Base-by-base conservation (phyloP, 2,329 filamentous ascomycete genomes). In the Pseudogymnoascus sp. region DNA sequence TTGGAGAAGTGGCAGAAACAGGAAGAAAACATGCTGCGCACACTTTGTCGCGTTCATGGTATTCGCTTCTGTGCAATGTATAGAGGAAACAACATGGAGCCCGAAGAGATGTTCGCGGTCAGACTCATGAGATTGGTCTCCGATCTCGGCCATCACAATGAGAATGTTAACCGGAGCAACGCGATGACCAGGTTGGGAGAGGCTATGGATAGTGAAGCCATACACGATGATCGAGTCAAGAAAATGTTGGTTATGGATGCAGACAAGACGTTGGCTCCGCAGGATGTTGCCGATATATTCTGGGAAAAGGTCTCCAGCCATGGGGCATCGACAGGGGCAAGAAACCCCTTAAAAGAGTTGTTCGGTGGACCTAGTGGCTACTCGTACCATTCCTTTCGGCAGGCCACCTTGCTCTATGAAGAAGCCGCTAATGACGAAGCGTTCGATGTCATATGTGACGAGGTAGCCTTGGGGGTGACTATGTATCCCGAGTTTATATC, bases 241-340 rank as follows among this genome's bases (percentile, higher is more conserved):
- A 83, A 77, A 0, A 72, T 83, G 54, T 61, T 88, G 14, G 79
- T 87, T 0, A 57, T 89, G 2, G 85, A 89, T 66, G 85, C 74
- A 0, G 85, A 88, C 70, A 81, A 74, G 66, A 88, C 84, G 0
- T 71, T 89, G 62, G 72, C 78, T 4, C 64, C 78, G 0, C 67
- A 78, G 11, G 85, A 88, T 65, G 80, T 79, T 4, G 80, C 81
- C 0, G 63, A 39, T 0, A 41, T 83, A 62, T 85, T 85, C 71
- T 86, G 81, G 82, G 66, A 75, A 16, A 69, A 39, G 6, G 36
- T 69, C 13, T 61, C 64, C 14, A 57, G 54, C 3, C 62, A 16
- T 64, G 51, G 11, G 10, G 36, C 13, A 25, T 13, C 41, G 31
- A 34, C 16, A 13, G 4, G 60, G 4, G 51, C 69, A 13, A 64